Conservation (phyloP, 306 rosid species). For the Acacia crassicarpa region DNA sequence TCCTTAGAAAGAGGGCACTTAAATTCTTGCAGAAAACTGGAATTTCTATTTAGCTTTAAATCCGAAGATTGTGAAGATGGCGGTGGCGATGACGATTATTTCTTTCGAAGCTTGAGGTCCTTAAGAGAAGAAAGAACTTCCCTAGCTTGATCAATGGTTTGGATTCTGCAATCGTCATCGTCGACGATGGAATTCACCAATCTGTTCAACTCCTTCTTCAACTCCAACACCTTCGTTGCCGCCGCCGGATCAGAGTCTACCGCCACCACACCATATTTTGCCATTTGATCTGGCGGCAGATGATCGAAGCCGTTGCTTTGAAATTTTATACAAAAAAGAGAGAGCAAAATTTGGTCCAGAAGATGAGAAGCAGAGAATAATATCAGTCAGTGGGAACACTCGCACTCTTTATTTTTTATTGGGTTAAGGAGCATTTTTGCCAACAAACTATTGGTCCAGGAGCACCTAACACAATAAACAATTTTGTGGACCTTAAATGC, state of each 20-base stretch:
- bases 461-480: too few relatives aligned
- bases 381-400: slow-evolving; percentile 10
- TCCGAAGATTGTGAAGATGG: background rate
- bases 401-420: too few relatives aligned
- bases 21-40: slow-evolving; percentile 51
- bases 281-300: slow-evolving; percentile 38
- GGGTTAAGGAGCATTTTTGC: too few relatives aligned
- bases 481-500: too few relatives aligned
- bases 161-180: slow-evolving; percentile 52
- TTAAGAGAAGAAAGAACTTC: slow-evolving; percentile 44
- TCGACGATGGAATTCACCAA: slow-evolving; percentile 47
- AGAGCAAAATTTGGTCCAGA: background rate
- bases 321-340: background rate
- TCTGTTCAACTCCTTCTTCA: slow-evolving; percentile 66
- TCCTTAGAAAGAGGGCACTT: slow-evolving; percentile 70
- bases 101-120: slow-evolving; percentile 45
- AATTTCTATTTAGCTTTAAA: slow-evolving; percentile 37
- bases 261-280: slow-evolving; percentile 50
- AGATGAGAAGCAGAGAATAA: slow-evolving; percentile 32
- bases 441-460: too few relatives aligned
- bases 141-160: slow-evolving; percentile 53
- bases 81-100: background rate
- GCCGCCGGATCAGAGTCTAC: slow-evolving; percentile 46
- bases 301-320: background rate
- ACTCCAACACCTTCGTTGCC: slow-evolving; percentile 40